Evolutionary conservation across 192 early-diverging fungal species (phyloP), one percentile per base, ranked within the genome.

Genomic region (Tieghemiomyces parasiticus): DNA sequence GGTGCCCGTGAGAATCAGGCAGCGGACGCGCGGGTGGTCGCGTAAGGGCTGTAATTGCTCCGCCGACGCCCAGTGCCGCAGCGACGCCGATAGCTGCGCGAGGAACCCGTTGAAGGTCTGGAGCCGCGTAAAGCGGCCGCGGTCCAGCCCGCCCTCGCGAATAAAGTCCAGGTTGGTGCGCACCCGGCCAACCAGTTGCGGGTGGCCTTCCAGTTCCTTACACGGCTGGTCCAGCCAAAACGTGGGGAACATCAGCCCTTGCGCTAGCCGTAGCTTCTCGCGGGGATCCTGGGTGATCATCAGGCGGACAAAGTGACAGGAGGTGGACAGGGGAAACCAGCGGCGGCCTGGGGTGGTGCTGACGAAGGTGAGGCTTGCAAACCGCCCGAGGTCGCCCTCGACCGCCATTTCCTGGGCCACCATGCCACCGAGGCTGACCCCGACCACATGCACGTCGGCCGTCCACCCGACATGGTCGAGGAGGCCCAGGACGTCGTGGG

Each of bases 391-490:
- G 30, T 31, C 30, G 32, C 31, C 24, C 24, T 14, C 26, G 12
- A 30, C 20, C 16, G 34, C 30, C 20, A 56, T 14, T 34, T 56
- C 54, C 32, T 56, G 54, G 30, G 33, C 9, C 12, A 56, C 24
- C 54, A 56, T 56, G 16, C 54, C 54, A 31, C 54, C 54, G 29
- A 56, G 14, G 33, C 54, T 56, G 19, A 19, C 20, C 54, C 54
- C 54, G 19, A 56, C 54, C 2, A 34, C 54, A 19, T 56, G 54
- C 20, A 56, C 30, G 19, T 48, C 47, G 1, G 22, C 26, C 20
- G 2, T 13, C 54, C 54, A 29, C 1, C 13, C 24, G 29, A 56
- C 16, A 29, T 29, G 20, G 34, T 56, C 30, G 2, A 56, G 30
- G 24, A 56, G 19, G 9, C 20, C 26, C 13, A 56, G 31, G 13